Percentiles rank a stretch among this genome's conserved stretches.
phyloP scores from a whole-genome alignment of 495 filamentous ascomycete species.

The Evernia prunastri region DNA sequence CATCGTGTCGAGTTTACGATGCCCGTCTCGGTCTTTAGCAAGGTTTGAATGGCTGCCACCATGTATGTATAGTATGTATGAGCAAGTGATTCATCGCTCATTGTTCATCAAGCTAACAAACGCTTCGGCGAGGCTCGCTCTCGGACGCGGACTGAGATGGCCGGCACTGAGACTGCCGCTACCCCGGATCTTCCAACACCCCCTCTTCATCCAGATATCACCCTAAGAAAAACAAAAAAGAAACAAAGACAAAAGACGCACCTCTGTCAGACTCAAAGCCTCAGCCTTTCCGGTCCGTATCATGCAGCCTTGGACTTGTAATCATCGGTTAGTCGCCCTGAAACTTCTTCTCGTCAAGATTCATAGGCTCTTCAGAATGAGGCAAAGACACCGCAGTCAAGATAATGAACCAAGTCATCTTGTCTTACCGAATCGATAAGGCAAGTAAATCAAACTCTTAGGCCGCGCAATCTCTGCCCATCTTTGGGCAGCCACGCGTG shows the following conservation, averaged over 20 bases:
- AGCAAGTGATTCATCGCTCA: background rate
- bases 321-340: background rate
- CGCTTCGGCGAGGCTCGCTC: background rate
- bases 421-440: background rate
- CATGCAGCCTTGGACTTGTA: background rate
- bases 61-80: too few species aligned
- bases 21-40: background rate
- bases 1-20: background rate
- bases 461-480: background rate
- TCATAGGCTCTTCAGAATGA: background rate
- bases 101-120: background rate
- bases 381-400: background rate
- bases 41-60: too few species aligned
- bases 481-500: background rate
- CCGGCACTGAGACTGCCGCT: background rate
- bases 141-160: too few species aligned
- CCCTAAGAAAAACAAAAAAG: too few species aligned
- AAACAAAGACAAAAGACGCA: background rate
- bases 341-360: background rate
- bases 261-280: background rate
- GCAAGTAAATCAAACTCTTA: background rate
- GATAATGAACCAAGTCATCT: background rate
- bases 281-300: background rate
- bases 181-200: background rate
- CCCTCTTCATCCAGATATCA: background rate